Evolutionary conservation across 2,329 filamentous ascomycete genomes (phyloP), one percentile per base, ranked within the genome.

Genomic region (Didymella lethalis): DNA sequence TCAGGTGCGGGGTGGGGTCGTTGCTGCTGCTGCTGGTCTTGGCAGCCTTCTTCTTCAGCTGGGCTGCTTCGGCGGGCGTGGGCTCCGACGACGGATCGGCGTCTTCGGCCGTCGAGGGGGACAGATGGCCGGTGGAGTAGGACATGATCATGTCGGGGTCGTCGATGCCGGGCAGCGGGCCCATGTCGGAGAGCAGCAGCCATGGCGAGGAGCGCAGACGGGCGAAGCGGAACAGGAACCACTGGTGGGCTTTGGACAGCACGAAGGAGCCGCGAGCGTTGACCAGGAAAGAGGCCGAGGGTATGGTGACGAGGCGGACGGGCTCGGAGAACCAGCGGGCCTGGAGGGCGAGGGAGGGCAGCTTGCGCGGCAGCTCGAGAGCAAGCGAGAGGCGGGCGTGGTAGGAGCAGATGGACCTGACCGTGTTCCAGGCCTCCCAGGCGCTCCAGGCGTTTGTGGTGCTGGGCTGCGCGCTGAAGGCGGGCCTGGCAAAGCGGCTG

Each of bases 381-480:
- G 84, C 86, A 76, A 97, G 87, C 70, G 88, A 90, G 36, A 99
- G 83, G 75, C 92, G 87, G 56, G 85, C 80, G 77, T 89, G 90
- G 78, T 99, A 98, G 79, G 89, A 90, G 84, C 93, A 97, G 57
- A 92, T 82, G 52, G 88, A 89, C 52, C 95, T 86, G 70, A 99
- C 90, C 23, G 89, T 84, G 75, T 99, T 90, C 95, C 95, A 99
- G 1, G 90, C 89, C 77, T 98, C 93, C 96, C 96, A 99, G 2
- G 89, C 85, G 52, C 88, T 88, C 76, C 92, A 95, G 0, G 90
- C 77, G 69, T 94, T 90, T 31, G 81, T 79, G 7, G 70, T 68
- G 32, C 76, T 65, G 5, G 65, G 69, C 11, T 77, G 72, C 1
- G 76, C 61, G 10, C 70, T 63, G 26, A 75, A 75, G 38, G 82